Evolutionary conservation across 1,284 basidiomycete species (phyloP), one percentile per base, ranked within the genome.

Genomic region (Trametes hirsuta): DNA sequence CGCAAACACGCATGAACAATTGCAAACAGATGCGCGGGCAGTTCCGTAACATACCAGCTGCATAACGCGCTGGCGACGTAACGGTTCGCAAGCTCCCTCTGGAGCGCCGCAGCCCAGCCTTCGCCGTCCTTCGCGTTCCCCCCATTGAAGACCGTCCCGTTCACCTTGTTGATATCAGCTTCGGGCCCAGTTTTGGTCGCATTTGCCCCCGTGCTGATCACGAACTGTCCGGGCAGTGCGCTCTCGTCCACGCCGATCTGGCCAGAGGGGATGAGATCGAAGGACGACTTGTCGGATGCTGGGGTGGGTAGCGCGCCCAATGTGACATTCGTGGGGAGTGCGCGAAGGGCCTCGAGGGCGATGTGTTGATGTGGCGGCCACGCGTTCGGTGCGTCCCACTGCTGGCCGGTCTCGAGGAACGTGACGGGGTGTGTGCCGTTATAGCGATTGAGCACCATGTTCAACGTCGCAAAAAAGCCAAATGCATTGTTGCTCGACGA

Each of bases 311-410:
- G 72, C 4, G 81, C 35, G 3, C 76, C 78, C 4, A 72, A 76
- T 0, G 89, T 85, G 30, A 94, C 69, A 69, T 91, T 91, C 4
- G 82, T 70, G 0, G 93, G 93, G 8, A 95, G 74, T 10, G 82
- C 83, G 45, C 84, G 82, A 15, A 97, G 84, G 0, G 95, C 94
- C 64, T 90, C 81, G 53, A 97, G 82, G 14, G 86, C 79, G 66
- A 96, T 91, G 73, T 93, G 88, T 65, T 91, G 88, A 68, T 94
- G 92, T n/a, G 91, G 91, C 6, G 93, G 93, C 93, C 91, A 93
- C 1, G 87, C 74, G 66, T 91, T 91, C 14, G 88, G 88, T 10
- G 84, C 83, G 69, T 92, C 90, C 89, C 94, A 96, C 77, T 96
- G 92, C 64, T 89, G 79, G 1, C 93, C 93, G 0, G 87, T 90